phyloP scores from a whole-genome alignment of 768 basidiomycete genomes.

The Mycena indigotica region DNA sequence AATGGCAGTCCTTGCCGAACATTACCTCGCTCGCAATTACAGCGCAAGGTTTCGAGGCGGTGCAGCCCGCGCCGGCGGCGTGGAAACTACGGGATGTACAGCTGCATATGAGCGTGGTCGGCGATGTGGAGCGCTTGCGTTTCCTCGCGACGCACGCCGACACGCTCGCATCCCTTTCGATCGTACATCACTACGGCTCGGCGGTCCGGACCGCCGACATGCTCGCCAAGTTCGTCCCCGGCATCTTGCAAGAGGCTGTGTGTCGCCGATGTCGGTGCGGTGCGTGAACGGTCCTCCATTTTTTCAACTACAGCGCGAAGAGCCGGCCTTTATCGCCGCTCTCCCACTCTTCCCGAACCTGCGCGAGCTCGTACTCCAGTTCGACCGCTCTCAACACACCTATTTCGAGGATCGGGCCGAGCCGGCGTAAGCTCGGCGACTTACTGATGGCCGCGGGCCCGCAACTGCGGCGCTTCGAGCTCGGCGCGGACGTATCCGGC shows the following conservation, averaged over 20 bases:
- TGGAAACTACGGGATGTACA: not conserved
- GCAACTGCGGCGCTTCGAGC: not conserved
- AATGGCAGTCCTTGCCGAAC: not conserved
- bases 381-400: not conserved
- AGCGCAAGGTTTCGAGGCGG: not conserved
- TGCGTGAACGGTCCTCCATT: not conserved
- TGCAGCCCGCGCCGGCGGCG: not conserved
- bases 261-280: not conserved
- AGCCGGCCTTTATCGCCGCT: not conserved
- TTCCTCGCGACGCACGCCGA: not conserved
- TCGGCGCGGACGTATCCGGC: not conserved
- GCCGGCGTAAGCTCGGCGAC: not conserved
- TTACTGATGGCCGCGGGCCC: not conserved
- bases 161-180: not conserved
- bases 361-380: not conserved
- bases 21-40: not conserved
- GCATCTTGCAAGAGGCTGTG: not conserved
- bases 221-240: not conserved
- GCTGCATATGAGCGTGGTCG: not conserved
- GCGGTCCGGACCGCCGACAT: not conserved
- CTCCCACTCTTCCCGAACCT: not conserved
- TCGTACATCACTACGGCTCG: not conserved
- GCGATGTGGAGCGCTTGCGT: not conserved
- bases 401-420: not conserved
- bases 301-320: no score